Evolutionary conservation across 1,284 basidiomycete genomes (phyloP), one percentile per base, ranked within the genome.

Genomic region (Cryptococcus sp.): DNA sequence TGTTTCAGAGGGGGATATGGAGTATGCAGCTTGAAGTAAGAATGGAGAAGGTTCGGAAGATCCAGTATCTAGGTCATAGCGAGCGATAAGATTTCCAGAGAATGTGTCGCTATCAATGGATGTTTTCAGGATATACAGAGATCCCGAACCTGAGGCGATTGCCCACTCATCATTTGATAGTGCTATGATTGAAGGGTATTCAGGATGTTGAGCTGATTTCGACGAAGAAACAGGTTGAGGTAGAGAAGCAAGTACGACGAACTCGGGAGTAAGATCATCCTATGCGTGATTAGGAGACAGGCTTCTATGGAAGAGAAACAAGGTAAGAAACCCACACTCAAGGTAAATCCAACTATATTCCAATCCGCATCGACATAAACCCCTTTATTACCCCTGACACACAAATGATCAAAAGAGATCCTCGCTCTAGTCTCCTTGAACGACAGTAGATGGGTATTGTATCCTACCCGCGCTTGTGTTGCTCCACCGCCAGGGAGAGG

Each of bases 321-420:
- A n/a, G 38, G n/a, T 10, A 10, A n/a, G 38, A 48, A 55, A 60
- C 69, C 55, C 36, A 66, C 73, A 58, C 81, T 75, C 15, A 90
- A 58, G 49, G 80, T 76, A n/a, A 89, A 79, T 4, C 83, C 71
- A 33, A 89, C 78, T 4, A 91, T 83, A 49, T 79, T 81, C 61
- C 83, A 83, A 7, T 84, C 80, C 35, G 79, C 78, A 66, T 93
- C 90, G 35, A 94, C 76, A 67, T 90, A 95, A 13, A 86, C 73
- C 1, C 61, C 60, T 52, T 80, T 79, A 5, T 79, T 78, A 31
- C 79, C 76, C 5, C 68, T 63, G 0, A 84, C 75, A 8, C 80
- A 74, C 3, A 95, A 80, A 69, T 94, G 92, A 65, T 95, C 91
- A 76, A 91, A 89, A 35, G 84, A 82, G 47, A 94, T 90, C 44